phyloP scores from a whole-genome alignment of 2,329 filamentous ascomycete species.

The Botrytis fragariae region DNA sequence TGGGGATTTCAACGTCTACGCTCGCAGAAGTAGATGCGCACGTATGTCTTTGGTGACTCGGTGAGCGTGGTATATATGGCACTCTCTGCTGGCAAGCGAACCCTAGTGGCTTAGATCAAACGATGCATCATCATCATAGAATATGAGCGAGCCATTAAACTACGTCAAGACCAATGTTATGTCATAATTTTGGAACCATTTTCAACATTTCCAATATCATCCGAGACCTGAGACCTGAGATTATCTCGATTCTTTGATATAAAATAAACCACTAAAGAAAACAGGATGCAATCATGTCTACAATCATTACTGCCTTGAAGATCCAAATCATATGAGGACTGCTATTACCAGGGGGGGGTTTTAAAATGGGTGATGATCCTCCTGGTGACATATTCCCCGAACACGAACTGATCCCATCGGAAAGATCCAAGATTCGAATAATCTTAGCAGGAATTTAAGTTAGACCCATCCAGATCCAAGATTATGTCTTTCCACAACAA shows the following conservation, averaged over 20 bases:
- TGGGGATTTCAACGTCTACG: neutral
- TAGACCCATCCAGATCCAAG: neutral
- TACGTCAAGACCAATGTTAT: neutral
- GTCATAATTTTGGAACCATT: neutral
- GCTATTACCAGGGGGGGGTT: constrained; percentile 5
- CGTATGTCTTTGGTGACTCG: neutral
- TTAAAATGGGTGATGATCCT: neutral
- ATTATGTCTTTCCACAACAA: neutral
- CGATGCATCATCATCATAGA: neutral
- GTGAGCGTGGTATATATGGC: neutral
- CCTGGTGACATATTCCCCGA: constrained; percentile 7
- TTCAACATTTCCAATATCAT: neutral
- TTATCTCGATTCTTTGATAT: neutral
- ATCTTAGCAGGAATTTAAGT: neutral
- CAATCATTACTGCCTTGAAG: neutral
- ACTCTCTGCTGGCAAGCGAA: neutral
- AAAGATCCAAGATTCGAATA: constrained; percentile 6
- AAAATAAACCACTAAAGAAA: neutral
- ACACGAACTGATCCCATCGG: constrained; percentile 14
- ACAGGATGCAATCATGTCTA: constrained; percentile 4
- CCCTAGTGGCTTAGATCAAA: neutral
- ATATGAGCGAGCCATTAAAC: neutral
- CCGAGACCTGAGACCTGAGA: neutral
- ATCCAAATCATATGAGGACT: constrained; percentile 14
- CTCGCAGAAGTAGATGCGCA: neutral